Conservation (phyloP, 805 yeast genomes). For the Candida piceae region DNA sequence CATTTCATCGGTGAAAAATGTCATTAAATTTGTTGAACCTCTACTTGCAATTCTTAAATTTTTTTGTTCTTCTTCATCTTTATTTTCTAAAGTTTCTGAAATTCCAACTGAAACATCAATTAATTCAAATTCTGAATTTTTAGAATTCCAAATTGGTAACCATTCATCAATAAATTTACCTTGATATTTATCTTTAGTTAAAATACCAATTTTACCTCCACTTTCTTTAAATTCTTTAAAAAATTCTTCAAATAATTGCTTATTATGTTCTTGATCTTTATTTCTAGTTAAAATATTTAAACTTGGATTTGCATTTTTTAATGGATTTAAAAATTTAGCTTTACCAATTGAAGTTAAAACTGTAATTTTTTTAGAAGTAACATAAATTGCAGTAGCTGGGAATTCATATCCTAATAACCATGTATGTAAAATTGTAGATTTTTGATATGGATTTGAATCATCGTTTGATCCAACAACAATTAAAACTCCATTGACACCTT, state of each 20-base stretch:
- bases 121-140: constrained; percentile 35
- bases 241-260: constrained; percentile 56
- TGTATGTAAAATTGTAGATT: constrained; percentile 78
- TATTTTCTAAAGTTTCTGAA: constrained; percentile 60
- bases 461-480: constrained; percentile 81
- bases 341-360: constrained; percentile 80
- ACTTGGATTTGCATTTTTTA: constrained; percentile 41
- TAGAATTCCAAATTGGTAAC: constrained; percentile 39
- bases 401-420: constrained; percentile 95
- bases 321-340: constrained; percentile 67
- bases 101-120: constrained; percentile 51
- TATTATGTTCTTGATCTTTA: constrained; percentile 76
- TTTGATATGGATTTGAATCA: constrained; percentile 85
- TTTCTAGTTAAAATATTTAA: constrained; percentile 64
- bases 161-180: constrained; percentile 87
- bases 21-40: constrained; percentile 75
- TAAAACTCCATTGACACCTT: constrained; percentile 46
- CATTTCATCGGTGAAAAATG: constrained; percentile 81
- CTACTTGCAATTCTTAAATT: constrained; percentile 66
- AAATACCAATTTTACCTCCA: constrained; percentile 52
- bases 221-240: constrained; percentile 38
- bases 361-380: constrained; percentile 54
- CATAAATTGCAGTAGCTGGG: constrained; percentile 77
- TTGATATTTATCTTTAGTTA: constrained; percentile 69
- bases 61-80: constrained; percentile 74